Conservation (phyloP, 352 stramenopile genomes). For the Phytophthora vignae region DNA sequence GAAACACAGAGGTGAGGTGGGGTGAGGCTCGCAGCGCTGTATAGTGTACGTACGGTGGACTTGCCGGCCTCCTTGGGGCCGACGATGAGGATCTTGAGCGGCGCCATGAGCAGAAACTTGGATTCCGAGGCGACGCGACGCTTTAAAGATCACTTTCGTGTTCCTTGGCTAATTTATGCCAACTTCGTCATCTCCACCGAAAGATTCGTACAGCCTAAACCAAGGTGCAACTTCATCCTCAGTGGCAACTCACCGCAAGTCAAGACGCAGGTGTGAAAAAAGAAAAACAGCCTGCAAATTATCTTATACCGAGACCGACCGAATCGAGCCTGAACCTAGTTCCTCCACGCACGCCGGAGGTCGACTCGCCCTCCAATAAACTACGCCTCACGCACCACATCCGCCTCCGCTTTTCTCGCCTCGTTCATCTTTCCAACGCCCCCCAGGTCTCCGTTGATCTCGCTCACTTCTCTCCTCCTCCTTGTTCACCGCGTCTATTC, state of each 20-base stretch:
- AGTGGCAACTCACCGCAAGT: no score
- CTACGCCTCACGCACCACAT: slow-evolving; percentile 27
- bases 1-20: background rate
- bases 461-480: background rate
- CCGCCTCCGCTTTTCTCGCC: slow-evolving; percentile 6
- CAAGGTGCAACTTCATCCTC: no score
- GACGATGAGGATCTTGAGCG: slow-evolving; percentile 83
- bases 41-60: slow-evolving; percentile 46
- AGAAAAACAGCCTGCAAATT: slow-evolving; percentile 29
- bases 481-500: slow-evolving; percentile 26
- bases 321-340: slow-evolving; percentile 30
- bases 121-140: slow-evolving; percentile 6
- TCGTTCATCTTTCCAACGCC: slow-evolving; percentile 19
- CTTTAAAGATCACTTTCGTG: background rate
- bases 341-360: slow-evolving; percentile 17
- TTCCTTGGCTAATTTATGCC: background rate
- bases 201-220: no score
- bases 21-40: background rate
- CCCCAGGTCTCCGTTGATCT: slow-evolving; percentile 10
- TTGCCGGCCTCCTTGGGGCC: slow-evolving; percentile 85
- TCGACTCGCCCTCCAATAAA: slow-evolving; percentile 26
- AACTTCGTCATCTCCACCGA: no score
- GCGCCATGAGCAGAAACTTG: slow-evolving; percentile 39
- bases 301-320: slow-evolving; percentile 35
- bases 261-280: slow-evolving; percentile 8